phyloP scores from a whole-genome alignment of 495 filamentous ascomycete species.

The Tuber melanosporum region DNA sequence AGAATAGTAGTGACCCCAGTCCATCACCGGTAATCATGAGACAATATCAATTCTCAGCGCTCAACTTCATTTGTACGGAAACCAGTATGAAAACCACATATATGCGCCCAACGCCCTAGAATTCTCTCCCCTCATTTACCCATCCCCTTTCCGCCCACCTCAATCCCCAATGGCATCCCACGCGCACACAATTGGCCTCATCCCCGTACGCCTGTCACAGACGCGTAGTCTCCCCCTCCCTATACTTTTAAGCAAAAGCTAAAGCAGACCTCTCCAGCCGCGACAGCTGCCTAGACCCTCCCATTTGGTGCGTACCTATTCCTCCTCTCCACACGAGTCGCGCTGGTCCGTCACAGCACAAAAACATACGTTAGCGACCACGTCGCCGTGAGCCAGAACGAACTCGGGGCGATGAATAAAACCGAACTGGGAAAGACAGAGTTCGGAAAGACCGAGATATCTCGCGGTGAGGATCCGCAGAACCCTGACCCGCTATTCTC shows the following conservation, averaged over 20 bases:
- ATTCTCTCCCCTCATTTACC: neutral
- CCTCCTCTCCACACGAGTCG: slow-evolving; percentile 48
- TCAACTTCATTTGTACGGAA: neutral
- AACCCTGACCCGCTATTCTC: slow-evolving; percentile 21
- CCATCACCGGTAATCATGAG: neutral
- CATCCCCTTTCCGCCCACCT: too few relatives aligned
- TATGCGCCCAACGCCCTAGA: neutral
- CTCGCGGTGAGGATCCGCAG: neutral
- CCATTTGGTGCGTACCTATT: slow-evolving; percentile 42
- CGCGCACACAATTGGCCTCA: neutral
- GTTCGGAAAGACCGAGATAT: neutral
- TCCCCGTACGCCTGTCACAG: slow-evolving; percentile 45
- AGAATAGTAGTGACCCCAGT: neutral
- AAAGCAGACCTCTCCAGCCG: slow-evolving; percentile 44
- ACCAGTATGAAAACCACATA: neutral
- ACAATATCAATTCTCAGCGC: neutral
- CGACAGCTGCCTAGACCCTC: slow-evolving; percentile 36
- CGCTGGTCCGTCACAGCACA: too few relatives aligned
- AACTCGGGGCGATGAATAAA: slow-evolving; percentile 6
- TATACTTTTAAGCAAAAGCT: slow-evolving; percentile 49
- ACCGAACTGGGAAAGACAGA: slow-evolving; percentile 1
- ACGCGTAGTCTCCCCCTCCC: slow-evolving; percentile 37
- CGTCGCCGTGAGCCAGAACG: slow-evolving; percentile 43
- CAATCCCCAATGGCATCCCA: neutral
- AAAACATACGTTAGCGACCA: too few relatives aligned